Evolutionary conservation across 2,329 filamentous ascomycete genomes (phyloP), one percentile per base, ranked within the genome.

Genomic region (Dendryphion nanum): DNA sequence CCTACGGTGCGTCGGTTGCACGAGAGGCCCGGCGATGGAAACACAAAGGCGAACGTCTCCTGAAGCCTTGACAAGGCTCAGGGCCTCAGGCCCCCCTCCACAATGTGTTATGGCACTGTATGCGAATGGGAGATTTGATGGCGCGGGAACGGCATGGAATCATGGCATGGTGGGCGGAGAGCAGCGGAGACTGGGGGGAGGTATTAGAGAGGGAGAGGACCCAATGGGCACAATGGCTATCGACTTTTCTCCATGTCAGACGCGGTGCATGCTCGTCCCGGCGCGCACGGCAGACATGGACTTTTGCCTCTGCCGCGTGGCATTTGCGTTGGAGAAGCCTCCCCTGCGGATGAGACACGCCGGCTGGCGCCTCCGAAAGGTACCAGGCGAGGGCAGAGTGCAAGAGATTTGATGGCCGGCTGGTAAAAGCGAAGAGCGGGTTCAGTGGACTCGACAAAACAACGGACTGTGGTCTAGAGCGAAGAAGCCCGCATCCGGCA

Each of bases 161-260:
- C n/a, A n/a, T n/a, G n/a, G n/a, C n/a, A n/a, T n/a, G n/a, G n/a
- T n/a, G n/a, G n/a, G n/a, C n/a, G n/a, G n/a, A n/a, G n/a, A n/a
- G n/a, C n/a, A n/a, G n/a, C n/a, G n/a, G n/a, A n/a, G n/a, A n/a
- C n/a, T n/a, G n/a, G n/a, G n/a, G n/a, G n/a, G n/a, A n/a, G n/a
- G n/a, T n/a, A n/a, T n/a, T n/a, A n/a, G n/a, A n/a, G n/a, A n/a
- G n/a, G n/a, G n/a, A n/a, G n/a, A n/a, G n/a, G n/a, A n/a, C n/a
- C n/a, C 23, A n/a, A n/a, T 26, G 40, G 42, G 46, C 36, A 47
- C 39, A 47, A 55, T 51, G 41, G 46, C 48, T 50, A 46, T 40
- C 35, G n/a, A 30, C 15, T 30, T 42, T 41, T 39, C 40, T 45
- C 44, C 37, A 50, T 50, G 48, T 31, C 35, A 44, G 39, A 40